phyloP scores from a whole-genome alignment of 2,329 filamentous ascomycete species.

The Tolypocladium endophyticum region DNA sequence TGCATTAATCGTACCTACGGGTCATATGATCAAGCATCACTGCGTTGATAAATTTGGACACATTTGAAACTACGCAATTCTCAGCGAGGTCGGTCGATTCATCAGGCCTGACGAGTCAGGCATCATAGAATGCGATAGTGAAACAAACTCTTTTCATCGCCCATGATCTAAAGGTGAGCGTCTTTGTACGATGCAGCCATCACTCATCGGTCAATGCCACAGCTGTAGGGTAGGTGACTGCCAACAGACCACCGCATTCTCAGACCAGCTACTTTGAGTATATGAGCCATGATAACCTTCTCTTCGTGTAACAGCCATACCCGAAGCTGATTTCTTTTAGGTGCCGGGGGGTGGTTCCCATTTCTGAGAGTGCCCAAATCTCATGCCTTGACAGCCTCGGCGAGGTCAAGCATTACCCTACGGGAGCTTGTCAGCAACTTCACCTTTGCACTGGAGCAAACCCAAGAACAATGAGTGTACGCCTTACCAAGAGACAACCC shows the following conservation, averaged over 20 bases:
- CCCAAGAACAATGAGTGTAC: not conserved
- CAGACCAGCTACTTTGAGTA: not conserved
- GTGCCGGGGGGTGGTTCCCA: not conserved
- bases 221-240: not conserved
- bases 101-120: too few relatives aligned
- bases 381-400: not conserved
- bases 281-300: not conserved
- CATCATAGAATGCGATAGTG: too few relatives aligned
- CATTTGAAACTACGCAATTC: too few relatives aligned
- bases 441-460: not conserved
- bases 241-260: not conserved
- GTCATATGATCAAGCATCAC: too few relatives aligned
- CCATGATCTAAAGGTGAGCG: too few relatives aligned
- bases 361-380: not conserved
- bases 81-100: too few relatives aligned
- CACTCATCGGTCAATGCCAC: not conserved
- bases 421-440: not conserved
- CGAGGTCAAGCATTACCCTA: not conserved
- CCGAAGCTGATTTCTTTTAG: not conserved
- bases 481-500: slow-evolving; percentile 50
- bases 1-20: too few relatives aligned
- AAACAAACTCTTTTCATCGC: too few relatives aligned
- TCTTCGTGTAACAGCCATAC: not conserved
- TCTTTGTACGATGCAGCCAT: not conserved
- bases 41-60: too few relatives aligned